Conservation (phyloP, 2,329 filamentous ascomycete species). For the Penicillium paneum region DNA sequence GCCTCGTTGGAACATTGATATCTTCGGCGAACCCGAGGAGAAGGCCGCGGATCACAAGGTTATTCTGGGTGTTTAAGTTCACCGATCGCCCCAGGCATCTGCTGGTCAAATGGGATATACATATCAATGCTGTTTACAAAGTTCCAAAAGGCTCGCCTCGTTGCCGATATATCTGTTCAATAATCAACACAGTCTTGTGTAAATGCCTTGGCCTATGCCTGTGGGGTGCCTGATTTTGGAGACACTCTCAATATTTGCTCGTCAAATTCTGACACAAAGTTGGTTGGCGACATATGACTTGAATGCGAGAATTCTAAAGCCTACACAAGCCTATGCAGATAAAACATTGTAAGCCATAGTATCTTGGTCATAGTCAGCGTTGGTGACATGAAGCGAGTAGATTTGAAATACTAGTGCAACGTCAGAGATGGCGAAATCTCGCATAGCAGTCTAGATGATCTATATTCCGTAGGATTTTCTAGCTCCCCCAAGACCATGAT, state of each 20-base stretch:
- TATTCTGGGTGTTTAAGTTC: constrained; percentile 29
- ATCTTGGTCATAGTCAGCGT: not conserved
- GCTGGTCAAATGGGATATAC: not conserved
- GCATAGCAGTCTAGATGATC: too few species aligned
- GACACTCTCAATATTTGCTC: not conserved
- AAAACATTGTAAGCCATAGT: not conserved
- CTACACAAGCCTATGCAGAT: not conserved
- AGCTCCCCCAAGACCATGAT: too few species aligned
- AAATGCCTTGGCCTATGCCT: too few species aligned
- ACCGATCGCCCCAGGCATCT: constrained; percentile 2
- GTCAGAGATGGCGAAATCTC: too few species aligned
- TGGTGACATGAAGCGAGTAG: too few species aligned
- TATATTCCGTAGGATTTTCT: too few species aligned
- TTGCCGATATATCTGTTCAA: not conserved
- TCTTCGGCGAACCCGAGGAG: constrained; percentile 56
- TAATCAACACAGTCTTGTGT: not conserved
- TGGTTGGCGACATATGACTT: too few species aligned
- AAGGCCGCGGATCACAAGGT: constrained; percentile 50
- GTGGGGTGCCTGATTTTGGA: not conserved
- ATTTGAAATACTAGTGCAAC: too few species aligned
- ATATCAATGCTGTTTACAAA: not conserved
- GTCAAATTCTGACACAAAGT: not conserved
- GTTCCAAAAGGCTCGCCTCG: not conserved
- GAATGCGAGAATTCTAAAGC: not conserved
- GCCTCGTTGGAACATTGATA: constrained; percentile 56